A percentile compares a stretch with the other conserved stretches of the same genome.
phyloP scores from a whole-genome alignment of 2,329 filamentous ascomycete genomes.

The Hyphodiscus sp. region DNA sequence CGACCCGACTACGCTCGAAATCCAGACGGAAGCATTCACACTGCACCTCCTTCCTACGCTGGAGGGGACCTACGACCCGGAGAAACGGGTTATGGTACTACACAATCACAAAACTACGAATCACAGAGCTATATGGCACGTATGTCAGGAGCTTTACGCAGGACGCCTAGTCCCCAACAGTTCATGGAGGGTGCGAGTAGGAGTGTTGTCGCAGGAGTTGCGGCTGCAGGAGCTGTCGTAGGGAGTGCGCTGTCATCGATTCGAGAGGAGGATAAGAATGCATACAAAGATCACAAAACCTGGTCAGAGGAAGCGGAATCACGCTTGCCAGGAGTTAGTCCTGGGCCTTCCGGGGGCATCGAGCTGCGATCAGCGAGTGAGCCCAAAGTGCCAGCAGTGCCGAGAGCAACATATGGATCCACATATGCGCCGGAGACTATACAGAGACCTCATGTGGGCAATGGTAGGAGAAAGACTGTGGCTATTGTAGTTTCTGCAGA shows the following conservation, averaged over 20 bases:
- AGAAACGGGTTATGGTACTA: conserved; percentile 37
- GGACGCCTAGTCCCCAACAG: conserved; percentile 82
- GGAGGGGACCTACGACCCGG: conserved; percentile 32
- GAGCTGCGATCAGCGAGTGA: conserved; percentile 20
- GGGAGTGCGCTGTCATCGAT: conserved; percentile 79
- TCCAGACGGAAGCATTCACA: conserved; percentile 27
- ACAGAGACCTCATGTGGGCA: conserved; percentile 14
- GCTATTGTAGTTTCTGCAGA: conserved; percentile 84
- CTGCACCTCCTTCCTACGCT: conserved; percentile 35
- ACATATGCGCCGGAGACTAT: conserved; percentile 1
- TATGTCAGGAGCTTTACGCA: conserved; percentile 73
- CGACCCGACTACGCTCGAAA: conserved; percentile 27
- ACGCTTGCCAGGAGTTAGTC: conserved; percentile 43
- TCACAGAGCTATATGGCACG: conserved; percentile 62
- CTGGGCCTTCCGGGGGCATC: conserved; percentile 21
- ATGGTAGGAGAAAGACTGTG: conserved; percentile 61
- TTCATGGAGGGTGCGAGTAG: conserved; percentile 78
- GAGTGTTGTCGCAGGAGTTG: conserved; percentile 72
- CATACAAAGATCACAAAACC: conserved; percentile 78
- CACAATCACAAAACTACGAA: conserved; percentile 35
- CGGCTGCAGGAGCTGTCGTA: conserved; percentile 75
- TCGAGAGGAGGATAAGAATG: conserved; percentile 73
- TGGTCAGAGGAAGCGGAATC: conserved; percentile 88
- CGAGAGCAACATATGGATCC: conserved; percentile 1
- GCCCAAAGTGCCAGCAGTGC: conserved; percentile 26